Base-by-base conservation (phyloP, 768 basidiomycete genomes). In the Hypsizygus marmoreus region DNA sequence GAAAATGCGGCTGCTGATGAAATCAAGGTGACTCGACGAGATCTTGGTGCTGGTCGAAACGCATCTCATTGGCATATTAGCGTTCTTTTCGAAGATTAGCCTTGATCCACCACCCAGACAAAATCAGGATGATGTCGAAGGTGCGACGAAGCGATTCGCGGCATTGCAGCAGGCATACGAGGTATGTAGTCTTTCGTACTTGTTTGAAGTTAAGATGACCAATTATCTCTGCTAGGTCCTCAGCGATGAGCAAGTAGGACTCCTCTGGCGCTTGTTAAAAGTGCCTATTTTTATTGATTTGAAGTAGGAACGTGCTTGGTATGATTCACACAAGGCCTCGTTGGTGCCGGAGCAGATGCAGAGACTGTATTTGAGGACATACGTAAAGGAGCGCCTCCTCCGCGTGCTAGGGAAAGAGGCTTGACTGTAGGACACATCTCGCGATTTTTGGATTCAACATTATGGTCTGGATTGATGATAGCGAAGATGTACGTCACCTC, bases 251-350 rank as follows among this genome's bases (percentile, higher is more conserved):
- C 93, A 97, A 79, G 93, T 91, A 69, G 68, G 80, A 52, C 47
- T 40, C 34, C 19, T 12, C 5, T 34, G 33, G 40, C 13, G 10
- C 28, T 22, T 24, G 22, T 5, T 14, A 22, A 17, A 40, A 43
- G 19, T 29, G 31, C 48, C 40, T 49, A 46, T 40, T 59, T 36
- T 62, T 51, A 42, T 45, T 44, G 51, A 52, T 48, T 30, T 40
- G 64, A 75, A 79, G 72, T 80, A 95, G 89, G 95, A 98, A 76
- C 77, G 97, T 56, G 94, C 97, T 33, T 99, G 94, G 91, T 99
- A 99, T 66, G 97, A 99, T 66, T 84, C 84, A 4, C 95, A 98
- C 64, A 84, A 86, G 47, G 83, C 87, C 22, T 87, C 88, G 19
- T 75, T 93, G 6, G 71, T 75, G 13, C 88, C 88, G 2, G 88